phyloP scores from a whole-genome alignment of 768 basidiomycete species.

The Lentinula lateritia region DNA sequence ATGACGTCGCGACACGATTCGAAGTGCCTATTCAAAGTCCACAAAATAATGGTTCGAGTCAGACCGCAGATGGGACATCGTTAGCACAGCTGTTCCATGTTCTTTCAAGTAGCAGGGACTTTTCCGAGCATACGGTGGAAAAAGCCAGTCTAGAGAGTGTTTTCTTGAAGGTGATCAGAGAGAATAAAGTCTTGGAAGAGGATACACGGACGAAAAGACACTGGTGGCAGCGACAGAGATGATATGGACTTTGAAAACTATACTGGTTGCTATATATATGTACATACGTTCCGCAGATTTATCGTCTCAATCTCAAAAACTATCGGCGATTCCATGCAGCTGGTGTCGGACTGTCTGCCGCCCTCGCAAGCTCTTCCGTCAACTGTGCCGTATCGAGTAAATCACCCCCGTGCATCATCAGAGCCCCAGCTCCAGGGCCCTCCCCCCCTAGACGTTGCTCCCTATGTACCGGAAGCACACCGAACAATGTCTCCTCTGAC shows the following conservation, averaged over 20 bases:
- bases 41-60: conserved; percentile 12
- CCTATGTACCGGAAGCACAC: conserved; percentile 52
- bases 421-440: conserved; percentile 19
- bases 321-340: conserved; percentile 14
- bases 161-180: conserved; percentile 65
- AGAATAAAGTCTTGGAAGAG: conserved; percentile 51
- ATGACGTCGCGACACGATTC: conserved; percentile 73
- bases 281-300: neutral
- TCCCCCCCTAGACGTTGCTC: conserved; percentile 6
- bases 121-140: conserved; percentile 67
- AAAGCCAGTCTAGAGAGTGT: conserved; percentile 66
- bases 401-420: conserved; percentile 60
- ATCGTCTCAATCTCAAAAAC: conserved; percentile 9
- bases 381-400: conserved; percentile 61
- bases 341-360: conserved; percentile 68
- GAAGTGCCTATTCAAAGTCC: conserved; percentile 53
- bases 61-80: conserved; percentile 25
- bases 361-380: conserved; percentile 36
- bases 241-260: neutral
- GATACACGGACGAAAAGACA: conserved; percentile 18
- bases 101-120: conserved; percentile 46
- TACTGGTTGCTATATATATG: neutral
- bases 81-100: conserved; percentile 55
- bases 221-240: conserved; percentile 10
- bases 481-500: conserved; percentile 69